Evolutionary conservation across 192 early-diverging fungal genomes (phyloP).

Genomic region (Coemansia sp.): DNA sequence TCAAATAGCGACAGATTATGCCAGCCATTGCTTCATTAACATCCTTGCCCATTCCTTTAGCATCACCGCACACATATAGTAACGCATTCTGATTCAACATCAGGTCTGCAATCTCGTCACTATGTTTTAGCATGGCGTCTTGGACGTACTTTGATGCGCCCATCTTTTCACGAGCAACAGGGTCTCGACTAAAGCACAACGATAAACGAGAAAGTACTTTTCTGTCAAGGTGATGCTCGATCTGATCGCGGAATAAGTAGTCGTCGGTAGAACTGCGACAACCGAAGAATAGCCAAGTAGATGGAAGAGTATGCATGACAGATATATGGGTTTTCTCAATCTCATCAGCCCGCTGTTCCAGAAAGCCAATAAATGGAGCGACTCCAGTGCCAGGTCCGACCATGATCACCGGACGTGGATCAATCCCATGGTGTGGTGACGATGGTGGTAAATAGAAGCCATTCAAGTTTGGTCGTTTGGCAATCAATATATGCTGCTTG

Average conservation of each 20-base stretch:
- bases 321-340: constrained; percentile 8
- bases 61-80: constrained; percentile 82
- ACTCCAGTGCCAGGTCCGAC: constrained; percentile 93
- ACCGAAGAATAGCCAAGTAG: constrained; percentile 76
- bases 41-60: constrained; percentile 84
- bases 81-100: constrained; percentile 61
- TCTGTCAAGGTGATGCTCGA: constrained; percentile 49
- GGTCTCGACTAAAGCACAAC: constrained; percentile 67
- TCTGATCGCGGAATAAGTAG: constrained; percentile 67
- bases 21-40: constrained; percentile 76
- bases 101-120: constrained; percentile 58
- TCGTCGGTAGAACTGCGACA: constrained; percentile 69
- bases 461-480: constrained; percentile 58
- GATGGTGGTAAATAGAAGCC: constrained; percentile 66
- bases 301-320: not conserved
- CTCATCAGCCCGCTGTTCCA: constrained; percentile 69
- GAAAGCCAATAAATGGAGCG: constrained; percentile 89
- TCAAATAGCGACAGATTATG: constrained; percentile 53
- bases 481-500: constrained; percentile 50
- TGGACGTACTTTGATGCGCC: constrained; percentile 74
- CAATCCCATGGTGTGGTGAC: constrained; percentile 20
- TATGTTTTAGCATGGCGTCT: constrained; percentile 63
- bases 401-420: constrained; percentile 71
- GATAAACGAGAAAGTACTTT: constrained; percentile 60
- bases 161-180: constrained; percentile 52